Evolutionary conservation across 108 stramenopile species (phyloP), one percentile per base, ranked within the genome.

Genomic region (Aurantiochytrium sp.): DNA sequence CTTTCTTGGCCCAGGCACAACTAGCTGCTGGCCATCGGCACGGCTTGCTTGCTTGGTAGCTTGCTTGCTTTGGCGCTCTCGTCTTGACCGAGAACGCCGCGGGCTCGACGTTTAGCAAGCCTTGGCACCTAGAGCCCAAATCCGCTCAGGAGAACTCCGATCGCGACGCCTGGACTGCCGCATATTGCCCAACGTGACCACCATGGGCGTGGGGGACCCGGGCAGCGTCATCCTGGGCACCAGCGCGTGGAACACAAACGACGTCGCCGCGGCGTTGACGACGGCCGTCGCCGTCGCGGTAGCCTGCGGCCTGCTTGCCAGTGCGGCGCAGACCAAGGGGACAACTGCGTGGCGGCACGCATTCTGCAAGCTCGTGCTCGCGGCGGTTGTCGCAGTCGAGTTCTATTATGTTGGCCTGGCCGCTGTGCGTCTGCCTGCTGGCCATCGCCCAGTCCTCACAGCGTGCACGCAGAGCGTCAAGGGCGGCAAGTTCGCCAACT

Each of bases 351-450:
- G 73, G 73, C 21, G 30, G 24, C 73, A 81, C 24, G 12, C 39
- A 12, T 81, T 81, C 30, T 81, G 73, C 45, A 48, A 41, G 45
- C 73, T 81, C 10, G 8, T 81, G n/a, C 45, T 81, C 2, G 42
- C 24, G 1, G 39, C 45, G 12, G 73, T 30, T n/a, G 73, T 81
- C 10, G 73, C 45, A 17, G 45, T 81, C 42, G 73, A 81, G 39
- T 81, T 81, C 3, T 81, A 81, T 24, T 81, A 30, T 81, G 42
- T 81, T 24, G 73, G 73, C n/a, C 45, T 81, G 12, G 73, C 30
- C 10, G 73, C 73, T 21, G 27, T 81, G 1, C 12, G 32, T 12
- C 24, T 81, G 39, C 73, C 73, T 19, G 6, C 36, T 6, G 12
- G 19, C 8, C 39, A 48, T 6, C 21, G 30, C 39, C 45, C 39